Evolutionary conservation across 495 filamentous ascomycete genomes (phyloP).

Genomic region (Penicillium ucsense): DNA sequence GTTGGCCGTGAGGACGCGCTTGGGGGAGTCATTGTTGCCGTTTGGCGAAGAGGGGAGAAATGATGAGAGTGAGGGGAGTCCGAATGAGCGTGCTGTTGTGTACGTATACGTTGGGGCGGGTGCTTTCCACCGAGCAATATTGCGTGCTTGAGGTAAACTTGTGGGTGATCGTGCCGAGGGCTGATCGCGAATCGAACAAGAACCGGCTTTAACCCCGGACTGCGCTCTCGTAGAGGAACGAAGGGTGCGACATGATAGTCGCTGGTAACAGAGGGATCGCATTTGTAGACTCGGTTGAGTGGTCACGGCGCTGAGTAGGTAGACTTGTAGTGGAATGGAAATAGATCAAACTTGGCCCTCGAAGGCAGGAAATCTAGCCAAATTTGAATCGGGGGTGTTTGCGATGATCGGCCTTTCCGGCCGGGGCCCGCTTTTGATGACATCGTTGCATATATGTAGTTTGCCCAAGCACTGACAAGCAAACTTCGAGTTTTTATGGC

Average conservation of each 20-base stretch:
- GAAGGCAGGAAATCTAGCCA: too few species aligned
- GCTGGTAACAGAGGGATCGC: slow-evolving; percentile 7
- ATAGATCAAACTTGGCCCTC: too few species aligned
- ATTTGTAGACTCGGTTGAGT: not conserved
- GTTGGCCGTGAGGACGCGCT: slow-evolving; percentile 53
- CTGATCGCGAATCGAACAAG: not conserved
- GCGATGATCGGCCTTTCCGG: slow-evolving; percentile 11
- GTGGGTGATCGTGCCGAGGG: slow-evolving; percentile 6
- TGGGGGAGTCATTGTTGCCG: slow-evolving; percentile 15
- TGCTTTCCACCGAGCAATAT: not conserved
- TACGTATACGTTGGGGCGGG: slow-evolving; percentile 2
- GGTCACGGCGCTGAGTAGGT: too few species aligned
- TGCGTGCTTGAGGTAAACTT: slow-evolving; percentile 4
- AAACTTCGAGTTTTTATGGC: too few species aligned
- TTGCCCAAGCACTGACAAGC: too few species aligned
- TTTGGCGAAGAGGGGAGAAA: slow-evolving; percentile 21
- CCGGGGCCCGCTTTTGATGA: not conserved
- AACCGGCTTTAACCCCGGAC: too few species aligned
- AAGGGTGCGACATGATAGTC: slow-evolving; percentile 9
- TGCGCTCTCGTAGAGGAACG: not conserved
- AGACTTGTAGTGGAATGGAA: too few species aligned
- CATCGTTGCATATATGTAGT: too few species aligned
- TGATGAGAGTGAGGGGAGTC: slow-evolving; percentile 27
- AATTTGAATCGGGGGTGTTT: not conserved
- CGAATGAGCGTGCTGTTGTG: slow-evolving; percentile 11